Evolutionary conservation across 768 basidiomycete species (phyloP).

Genomic region (Gymnopilus junonius): DNA sequence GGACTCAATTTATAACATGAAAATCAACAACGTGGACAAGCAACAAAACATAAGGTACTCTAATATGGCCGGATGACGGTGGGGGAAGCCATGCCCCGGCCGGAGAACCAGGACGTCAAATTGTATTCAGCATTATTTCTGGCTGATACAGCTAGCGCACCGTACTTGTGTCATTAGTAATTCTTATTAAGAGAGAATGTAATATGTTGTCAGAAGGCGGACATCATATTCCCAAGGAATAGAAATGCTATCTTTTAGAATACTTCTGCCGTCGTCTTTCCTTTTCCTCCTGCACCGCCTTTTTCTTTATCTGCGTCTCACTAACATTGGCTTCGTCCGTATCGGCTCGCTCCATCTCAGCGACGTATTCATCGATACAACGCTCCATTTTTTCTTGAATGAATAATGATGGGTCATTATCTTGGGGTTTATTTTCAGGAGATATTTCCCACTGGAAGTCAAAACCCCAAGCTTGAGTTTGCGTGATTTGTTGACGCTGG

Average conservation of each 20-base stretch:
- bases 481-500: slow-evolving; percentile 8
- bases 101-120: too few species aligned
- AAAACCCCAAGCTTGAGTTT: slow-evolving; percentile 79
- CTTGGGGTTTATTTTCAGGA: slow-evolving; percentile 26
- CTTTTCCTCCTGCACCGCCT: slow-evolving; percentile 43
- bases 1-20: too few species aligned
- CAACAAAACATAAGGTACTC: too few species aligned
- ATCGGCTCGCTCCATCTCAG: slow-evolving; percentile 50
- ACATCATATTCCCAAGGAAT: background rate
- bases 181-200: too few species aligned
- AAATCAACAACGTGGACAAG: too few species aligned
- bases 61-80: too few species aligned
- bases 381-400: slow-evolving; percentile 73
- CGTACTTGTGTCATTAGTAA: too few species aligned
- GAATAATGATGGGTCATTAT: slow-evolving; percentile 27
- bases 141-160: too few species aligned
- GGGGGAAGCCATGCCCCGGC: too few species aligned
- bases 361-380: slow-evolving; percentile 63
- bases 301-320: slow-evolving; percentile 74
- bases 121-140: too few species aligned
- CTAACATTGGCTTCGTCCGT: slow-evolving; percentile 62
- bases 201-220: background rate
- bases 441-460: slow-evolving; percentile 73
- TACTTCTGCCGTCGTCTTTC: slow-evolving; percentile 41
- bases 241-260: slow-evolving; percentile 20